phyloP scores from a whole-genome alignment of 805 yeast species.

The Wickerhamiella spandovensis region DNA sequence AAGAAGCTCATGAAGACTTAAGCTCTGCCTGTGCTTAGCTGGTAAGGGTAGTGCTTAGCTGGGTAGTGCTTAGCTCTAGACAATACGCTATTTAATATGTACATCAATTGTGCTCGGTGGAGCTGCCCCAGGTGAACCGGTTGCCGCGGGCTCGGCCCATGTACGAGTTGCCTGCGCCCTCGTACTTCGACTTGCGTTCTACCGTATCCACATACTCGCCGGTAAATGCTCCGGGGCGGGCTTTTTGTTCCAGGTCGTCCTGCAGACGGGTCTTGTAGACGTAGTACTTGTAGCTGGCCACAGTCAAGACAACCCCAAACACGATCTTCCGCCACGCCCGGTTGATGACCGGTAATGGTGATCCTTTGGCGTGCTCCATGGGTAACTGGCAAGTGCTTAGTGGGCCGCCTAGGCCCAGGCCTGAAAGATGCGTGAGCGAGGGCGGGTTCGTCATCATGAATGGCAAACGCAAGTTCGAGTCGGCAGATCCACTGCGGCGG shows the following conservation, averaged over 20 bases:
- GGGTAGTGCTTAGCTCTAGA: too few relatives aligned
- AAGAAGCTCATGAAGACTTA: background rate
- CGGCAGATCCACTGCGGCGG: conserved; percentile 16
- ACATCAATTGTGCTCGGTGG: background rate
- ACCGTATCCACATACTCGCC: conserved; percentile 20
- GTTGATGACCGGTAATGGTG: conserved; percentile 20
- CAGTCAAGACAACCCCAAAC: conserved; percentile 16
- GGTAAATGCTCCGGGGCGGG: conserved; percentile 20
- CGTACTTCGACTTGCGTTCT: conserved; percentile 23
- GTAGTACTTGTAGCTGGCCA: conserved; percentile 18
- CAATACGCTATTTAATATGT: too few relatives aligned
- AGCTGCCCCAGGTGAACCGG: conserved; percentile 5
- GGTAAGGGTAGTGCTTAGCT: too few relatives aligned
- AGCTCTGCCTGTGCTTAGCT: too few relatives aligned
- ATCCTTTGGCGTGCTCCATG: conserved; percentile 13
- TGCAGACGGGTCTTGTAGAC: conserved; percentile 11
- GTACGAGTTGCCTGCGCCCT: conserved; percentile 27
- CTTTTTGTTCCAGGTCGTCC: conserved; percentile 7
- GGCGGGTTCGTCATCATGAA: background rate
- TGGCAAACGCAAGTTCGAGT: conserved; percentile 15
- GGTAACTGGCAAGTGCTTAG: too few relatives aligned
- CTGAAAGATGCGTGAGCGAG: too few relatives aligned
- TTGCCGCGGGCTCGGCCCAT: conserved; percentile 20
- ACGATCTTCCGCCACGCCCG: conserved; percentile 23
- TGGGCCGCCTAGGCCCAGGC: too few relatives aligned